Conservation (phyloP, 495 filamentous ascomycete species). For the Podospora tetraspora region DNA sequence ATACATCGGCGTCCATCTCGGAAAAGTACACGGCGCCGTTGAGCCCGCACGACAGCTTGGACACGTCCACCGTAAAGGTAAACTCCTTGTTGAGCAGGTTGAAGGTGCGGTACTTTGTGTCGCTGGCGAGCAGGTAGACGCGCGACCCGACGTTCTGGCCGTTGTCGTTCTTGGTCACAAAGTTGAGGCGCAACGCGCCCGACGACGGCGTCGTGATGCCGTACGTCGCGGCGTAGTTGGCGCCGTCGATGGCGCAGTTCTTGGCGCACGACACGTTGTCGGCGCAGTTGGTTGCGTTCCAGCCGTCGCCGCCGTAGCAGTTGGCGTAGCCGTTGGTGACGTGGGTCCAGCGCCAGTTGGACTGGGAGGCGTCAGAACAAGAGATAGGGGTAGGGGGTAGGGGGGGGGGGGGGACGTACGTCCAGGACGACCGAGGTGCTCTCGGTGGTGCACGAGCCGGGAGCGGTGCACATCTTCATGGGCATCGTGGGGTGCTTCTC, state of each 20-base stretch:
- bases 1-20: constrained; percentile 53
- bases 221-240: constrained; percentile 56
- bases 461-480: constrained; percentile 48
- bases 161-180: constrained; percentile 48
- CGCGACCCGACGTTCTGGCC: constrained; percentile 57
- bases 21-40: constrained; percentile 69
- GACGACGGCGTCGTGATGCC: constrained; percentile 52
- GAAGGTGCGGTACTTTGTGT: constrained; percentile 56
- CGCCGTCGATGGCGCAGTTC: constrained; percentile 60
- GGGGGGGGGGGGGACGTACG: constrained; percentile 8
- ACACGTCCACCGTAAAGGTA: constrained; percentile 64
- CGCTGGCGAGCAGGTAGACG: constrained; percentile 55
- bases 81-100: constrained; percentile 63
- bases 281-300: constrained; percentile 52
- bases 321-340: constrained; percentile 49
- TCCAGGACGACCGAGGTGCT: constrained; percentile 54
- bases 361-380: too few relatives aligned
- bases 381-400: too few relatives aligned
- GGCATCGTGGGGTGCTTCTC: constrained; percentile 55
- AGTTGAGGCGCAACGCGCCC: constrained; percentile 51
- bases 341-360: constrained; percentile 67
- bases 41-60: constrained; percentile 60
- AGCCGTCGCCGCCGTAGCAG: constrained; percentile 59
- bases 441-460: constrained; percentile 48
- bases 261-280: constrained; percentile 49